Evolutionary conservation across 2,329 filamentous ascomycete genomes (phyloP).

Genomic region (Cladorrhinum sp.): DNA sequence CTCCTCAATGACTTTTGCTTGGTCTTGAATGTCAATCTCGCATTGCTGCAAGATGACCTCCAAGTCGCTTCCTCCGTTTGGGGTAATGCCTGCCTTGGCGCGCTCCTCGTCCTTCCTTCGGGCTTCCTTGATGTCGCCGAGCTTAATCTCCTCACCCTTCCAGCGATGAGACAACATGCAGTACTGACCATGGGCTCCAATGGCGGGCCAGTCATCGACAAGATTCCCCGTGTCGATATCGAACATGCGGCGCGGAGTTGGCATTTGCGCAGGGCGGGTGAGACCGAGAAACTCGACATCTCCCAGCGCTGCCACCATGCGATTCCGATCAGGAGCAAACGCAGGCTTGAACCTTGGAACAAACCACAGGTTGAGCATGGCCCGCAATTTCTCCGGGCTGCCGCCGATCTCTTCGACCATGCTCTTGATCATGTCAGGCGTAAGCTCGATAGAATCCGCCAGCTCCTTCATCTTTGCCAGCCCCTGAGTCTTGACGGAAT

Average conservation of each 20-base stretch:
- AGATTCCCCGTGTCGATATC: constrained; percentile 34
- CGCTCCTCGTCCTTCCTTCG: constrained; percentile 18
- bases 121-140: constrained; percentile 29
- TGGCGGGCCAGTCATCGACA: constrained; percentile 25
- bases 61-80: constrained; percentile 13
- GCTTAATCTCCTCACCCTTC: constrained; percentile 34
- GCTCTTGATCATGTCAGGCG: constrained; percentile 21
- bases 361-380: constrained; percentile 28
- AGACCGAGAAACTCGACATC: constrained; percentile 26
- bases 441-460: constrained; percentile 22
- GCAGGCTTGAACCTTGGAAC: constrained; percentile 27
- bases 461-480: constrained; percentile 19
- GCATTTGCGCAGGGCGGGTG: constrained; percentile 16
- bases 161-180: constrained; percentile 37
- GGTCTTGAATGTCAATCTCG: constrained; percentile 18
- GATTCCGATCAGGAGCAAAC: constrained; percentile 22
- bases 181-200: constrained; percentile 31
- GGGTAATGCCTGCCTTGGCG: neutral
- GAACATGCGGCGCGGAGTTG: constrained; percentile 33
- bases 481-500: constrained; percentile 1
- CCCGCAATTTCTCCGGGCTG: constrained; percentile 27
- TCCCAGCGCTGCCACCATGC: constrained; percentile 17
- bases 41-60: constrained; percentile 18
- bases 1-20: constrained; percentile 14
- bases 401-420: constrained; percentile 23